phyloP scores from a whole-genome alignment of 257 asterid genomes.

The Striga asiatica region DNA sequence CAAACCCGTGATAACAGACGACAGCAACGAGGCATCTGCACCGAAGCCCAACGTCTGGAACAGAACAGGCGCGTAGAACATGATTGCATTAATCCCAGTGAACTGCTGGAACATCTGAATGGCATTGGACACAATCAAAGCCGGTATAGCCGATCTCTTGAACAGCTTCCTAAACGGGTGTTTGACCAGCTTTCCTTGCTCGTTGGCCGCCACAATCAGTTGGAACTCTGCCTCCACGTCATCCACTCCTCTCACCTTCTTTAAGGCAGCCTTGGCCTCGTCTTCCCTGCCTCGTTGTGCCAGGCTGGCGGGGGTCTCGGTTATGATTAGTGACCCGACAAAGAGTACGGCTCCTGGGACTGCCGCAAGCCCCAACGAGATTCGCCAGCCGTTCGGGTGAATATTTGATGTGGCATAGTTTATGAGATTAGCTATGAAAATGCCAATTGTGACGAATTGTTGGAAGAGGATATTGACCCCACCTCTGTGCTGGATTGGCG shows the following conservation, averaged over 20 bases:
- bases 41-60: background rate
- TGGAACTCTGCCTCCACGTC: background rate
- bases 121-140: background rate
- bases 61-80: constrained; percentile 1
- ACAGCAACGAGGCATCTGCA: background rate
- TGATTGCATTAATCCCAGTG: background rate
- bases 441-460: background rate
- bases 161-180: background rate
- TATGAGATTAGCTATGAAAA: background rate
- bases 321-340: background rate
- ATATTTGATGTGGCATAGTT: background rate
- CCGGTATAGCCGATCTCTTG: background rate
- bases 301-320: background rate
- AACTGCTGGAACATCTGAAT: constrained; percentile 3
- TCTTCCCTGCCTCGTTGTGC: background rate
- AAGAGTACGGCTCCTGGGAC: background rate
- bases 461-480: background rate
- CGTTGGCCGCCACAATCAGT: background rate
- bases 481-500: background rate
- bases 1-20: background rate
- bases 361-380: background rate
- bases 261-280: background rate
- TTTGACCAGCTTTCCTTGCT: background rate
- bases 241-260: background rate
- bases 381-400: background rate